Evolutionary conservation across 345 rosid species (phyloP).

Genomic region (Eucalyptus albens): DNA sequence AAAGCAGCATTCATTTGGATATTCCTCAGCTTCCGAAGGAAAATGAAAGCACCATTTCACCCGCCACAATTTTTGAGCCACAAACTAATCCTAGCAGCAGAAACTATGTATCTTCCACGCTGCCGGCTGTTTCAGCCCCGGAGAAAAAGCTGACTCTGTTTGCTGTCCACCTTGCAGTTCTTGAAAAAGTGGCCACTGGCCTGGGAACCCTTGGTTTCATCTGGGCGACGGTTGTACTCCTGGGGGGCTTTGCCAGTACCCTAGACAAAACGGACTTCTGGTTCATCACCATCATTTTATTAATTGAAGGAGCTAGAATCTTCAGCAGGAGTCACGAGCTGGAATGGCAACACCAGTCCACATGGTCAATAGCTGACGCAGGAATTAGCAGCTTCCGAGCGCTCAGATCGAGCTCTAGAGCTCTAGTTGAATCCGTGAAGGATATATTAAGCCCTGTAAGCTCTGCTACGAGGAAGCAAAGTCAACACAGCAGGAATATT

Average conservation of each 20-base stretch:
- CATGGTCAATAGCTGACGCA: background rate
- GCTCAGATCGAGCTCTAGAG: constrained; percentile 25
- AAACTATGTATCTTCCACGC: background rate
- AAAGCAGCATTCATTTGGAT: constrained; percentile 36
- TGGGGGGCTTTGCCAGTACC: background rate
- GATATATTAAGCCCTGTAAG: background rate
- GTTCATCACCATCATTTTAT: background rate
- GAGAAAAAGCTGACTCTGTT: background rate
- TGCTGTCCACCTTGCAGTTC: background rate
- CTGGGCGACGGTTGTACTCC: background rate
- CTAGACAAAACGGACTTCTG: background rate
- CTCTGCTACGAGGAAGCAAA: constrained; percentile 2
- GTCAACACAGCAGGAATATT: background rate
- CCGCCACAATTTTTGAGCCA: background rate
- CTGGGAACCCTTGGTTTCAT: background rate
- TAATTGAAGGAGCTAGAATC: background rate
- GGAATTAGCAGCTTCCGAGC: constrained; percentile 39
- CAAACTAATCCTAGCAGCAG: background rate
- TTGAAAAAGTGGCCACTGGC: background rate
- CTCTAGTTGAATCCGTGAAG: constrained; percentile 8
- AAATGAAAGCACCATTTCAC: background rate
- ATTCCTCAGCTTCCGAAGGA: background rate
- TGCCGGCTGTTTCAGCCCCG: background rate
- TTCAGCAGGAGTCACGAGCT: background rate
- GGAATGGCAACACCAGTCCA: background rate